Percentiles rank a stretch among this genome's conserved stretches.
Evolutionary conservation across 73 alveolate species (phyloP).

Genomic region (Blepharisma japonicum): DNA sequence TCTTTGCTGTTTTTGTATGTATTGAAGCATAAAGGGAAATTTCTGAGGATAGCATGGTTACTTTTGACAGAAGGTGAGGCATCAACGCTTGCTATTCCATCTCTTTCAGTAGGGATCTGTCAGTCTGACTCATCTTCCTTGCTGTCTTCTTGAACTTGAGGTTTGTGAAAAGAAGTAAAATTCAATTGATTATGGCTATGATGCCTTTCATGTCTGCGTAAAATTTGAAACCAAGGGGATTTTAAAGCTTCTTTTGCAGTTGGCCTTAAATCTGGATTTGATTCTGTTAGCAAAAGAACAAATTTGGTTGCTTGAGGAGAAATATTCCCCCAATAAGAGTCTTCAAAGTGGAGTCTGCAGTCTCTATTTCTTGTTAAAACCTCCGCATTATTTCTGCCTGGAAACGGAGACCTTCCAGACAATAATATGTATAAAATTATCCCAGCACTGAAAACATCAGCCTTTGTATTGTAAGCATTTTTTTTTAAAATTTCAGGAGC

Average conservation of each 20-base stretch:
- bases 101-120: too few relatives aligned
- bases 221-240: background rate
- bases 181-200: too few relatives aligned
- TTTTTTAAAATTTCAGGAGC: background rate
- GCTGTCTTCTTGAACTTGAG: too few relatives aligned
- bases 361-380: background rate
- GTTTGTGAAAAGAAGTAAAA: too few relatives aligned
- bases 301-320: background rate
- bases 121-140: too few relatives aligned
- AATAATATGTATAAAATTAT: constrained; percentile 6
- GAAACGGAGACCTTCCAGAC: constrained; percentile 25
- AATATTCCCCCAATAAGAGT: background rate
- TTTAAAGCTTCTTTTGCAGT: background rate
- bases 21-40: too few relatives aligned
- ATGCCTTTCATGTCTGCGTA: too few relatives aligned
- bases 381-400: background rate
- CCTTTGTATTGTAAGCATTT: background rate
- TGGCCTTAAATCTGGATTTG: background rate
- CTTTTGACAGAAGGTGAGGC: too few relatives aligned
- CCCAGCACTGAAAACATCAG: background rate
- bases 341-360: background rate
- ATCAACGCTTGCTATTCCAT: too few relatives aligned
- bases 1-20: too few relatives aligned
- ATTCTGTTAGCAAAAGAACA: background rate
- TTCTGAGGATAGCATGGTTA: too few relatives aligned